A percentile compares a stretch with the other conserved stretches of the same genome.
Conservation (phyloP, 1,284 basidiomycete genomes). For the Sanghuangporus weigelae region DNA sequence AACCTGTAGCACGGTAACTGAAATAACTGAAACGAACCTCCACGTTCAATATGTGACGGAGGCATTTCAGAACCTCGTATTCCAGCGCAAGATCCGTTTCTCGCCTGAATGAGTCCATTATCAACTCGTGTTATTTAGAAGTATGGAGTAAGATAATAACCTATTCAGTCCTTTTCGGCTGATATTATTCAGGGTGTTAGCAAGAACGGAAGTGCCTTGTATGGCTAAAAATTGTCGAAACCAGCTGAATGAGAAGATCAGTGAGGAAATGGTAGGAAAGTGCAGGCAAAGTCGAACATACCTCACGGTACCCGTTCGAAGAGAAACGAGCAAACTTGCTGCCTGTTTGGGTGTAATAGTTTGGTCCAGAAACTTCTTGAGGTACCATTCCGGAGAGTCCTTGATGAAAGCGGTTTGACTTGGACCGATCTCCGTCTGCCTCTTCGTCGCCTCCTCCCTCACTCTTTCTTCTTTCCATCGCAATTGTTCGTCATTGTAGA, state of each 20-base stretch:
- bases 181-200: conserved; percentile 73
- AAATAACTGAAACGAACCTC: conserved; percentile 42
- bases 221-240: conserved; percentile 73
- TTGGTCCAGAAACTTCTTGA: conserved; percentile 84
- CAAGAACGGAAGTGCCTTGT: conserved; percentile 82
- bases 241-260: conserved; percentile 52
- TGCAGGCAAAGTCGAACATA: conserved; percentile 33
- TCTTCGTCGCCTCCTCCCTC: conserved; percentile 54
- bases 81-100: conserved; percentile 73
- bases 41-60: conserved; percentile 81
- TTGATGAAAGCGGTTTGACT: conserved; percentile 42
- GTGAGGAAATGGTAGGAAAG: conserved; percentile 6
- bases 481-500: conserved; percentile 79
- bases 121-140: not conserved
- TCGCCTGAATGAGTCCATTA: conserved; percentile 35
- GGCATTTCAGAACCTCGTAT: conserved; percentile 86
- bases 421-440: conserved; percentile 52
- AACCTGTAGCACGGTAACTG: not conserved
- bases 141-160: conserved; percentile 28
- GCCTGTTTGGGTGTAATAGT: conserved; percentile 82
- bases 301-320: conserved; percentile 80
- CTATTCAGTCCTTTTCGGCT: conserved; percentile 63
- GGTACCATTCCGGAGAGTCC: conserved; percentile 82
- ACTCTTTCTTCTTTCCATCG: conserved; percentile 71
- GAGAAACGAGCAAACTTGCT: conserved; percentile 69